Evolutionary conservation across 129 eudicot genomes (phyloP).

Genomic region (Helianthus tuberosus): DNA sequence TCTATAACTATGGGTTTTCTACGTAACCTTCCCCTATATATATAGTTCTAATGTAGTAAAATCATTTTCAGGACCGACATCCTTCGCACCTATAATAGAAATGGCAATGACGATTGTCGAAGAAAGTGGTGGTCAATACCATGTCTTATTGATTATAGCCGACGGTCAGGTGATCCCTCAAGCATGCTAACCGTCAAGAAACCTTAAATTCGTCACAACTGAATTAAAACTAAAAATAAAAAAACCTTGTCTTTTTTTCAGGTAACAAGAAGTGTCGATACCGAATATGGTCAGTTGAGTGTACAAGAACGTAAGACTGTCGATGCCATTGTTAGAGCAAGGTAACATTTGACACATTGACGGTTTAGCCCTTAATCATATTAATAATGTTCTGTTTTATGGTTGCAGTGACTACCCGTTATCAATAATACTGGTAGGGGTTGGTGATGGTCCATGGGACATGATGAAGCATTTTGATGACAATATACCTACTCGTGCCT

Average conservation of each 20-base stretch:
- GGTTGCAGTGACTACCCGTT: slow-evolving; percentile 64
- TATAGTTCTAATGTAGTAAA: too few species aligned
- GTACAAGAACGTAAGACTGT: slow-evolving; percentile 72
- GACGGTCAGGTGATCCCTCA: slow-evolving; percentile 67
- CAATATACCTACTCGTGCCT: slow-evolving; percentile 75
- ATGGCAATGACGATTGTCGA: slow-evolving; percentile 72
- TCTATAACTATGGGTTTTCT: too few species aligned
- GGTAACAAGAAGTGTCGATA: slow-evolving; percentile 76
- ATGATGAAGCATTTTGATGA: slow-evolving; percentile 77
- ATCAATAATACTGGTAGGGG: slow-evolving; percentile 84
- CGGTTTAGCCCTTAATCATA: background rate
- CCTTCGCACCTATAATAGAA: slow-evolving; percentile 81
- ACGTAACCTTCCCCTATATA: too few species aligned
- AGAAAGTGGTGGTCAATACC: slow-evolving; percentile 75
- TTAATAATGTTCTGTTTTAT: background rate
- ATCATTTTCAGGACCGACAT: slow-evolving; percentile 61
- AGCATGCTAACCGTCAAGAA: background rate
- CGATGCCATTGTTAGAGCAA: slow-evolving; percentile 81
- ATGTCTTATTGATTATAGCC: slow-evolving; percentile 71
- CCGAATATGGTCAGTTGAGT: slow-evolving; percentile 48
- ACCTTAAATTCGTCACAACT: background rate
- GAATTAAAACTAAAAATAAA: background rate
- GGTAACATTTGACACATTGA: slow-evolving; percentile 37
- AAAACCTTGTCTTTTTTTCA: background rate
- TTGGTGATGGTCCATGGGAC: slow-evolving; percentile 94